phyloP scores from a whole-genome alignment of 345 rosid genomes.

The Citrus trifoliata region DNA sequence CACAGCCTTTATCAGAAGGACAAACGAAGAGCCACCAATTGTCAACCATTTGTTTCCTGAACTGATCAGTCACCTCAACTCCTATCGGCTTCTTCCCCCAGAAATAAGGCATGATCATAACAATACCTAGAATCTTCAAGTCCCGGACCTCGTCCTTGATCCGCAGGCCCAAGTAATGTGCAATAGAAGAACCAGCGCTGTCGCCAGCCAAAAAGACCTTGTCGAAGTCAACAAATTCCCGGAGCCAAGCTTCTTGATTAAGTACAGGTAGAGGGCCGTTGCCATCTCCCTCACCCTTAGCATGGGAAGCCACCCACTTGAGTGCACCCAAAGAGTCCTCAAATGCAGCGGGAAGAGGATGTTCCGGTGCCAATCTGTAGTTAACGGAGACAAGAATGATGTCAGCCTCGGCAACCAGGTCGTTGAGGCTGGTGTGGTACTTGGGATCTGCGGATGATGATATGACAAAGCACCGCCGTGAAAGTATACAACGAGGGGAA shows the following conservation, averaged over 20 bases:
- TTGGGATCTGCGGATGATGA: constrained; percentile 49
- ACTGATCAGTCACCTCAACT: constrained; percentile 36
- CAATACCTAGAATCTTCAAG: constrained; percentile 49
- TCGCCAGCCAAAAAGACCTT: constrained; percentile 58
- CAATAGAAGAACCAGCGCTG: constrained; percentile 71
- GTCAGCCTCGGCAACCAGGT: constrained; percentile 50
- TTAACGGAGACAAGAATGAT: constrained; percentile 55
- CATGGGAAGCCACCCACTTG: constrained; percentile 42
- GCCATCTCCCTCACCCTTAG: neutral
- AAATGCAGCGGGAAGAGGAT: constrained; percentile 65
- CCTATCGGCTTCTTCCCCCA: constrained; percentile 67
- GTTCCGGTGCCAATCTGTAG: constrained; percentile 73
- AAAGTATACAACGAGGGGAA: constrained; percentile 68
- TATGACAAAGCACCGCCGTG: constrained; percentile 85
- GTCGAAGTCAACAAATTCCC: constrained; percentile 39
- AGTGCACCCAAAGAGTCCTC: constrained; percentile 77
- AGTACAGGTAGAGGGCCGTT: neutral
- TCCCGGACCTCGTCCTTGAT: constrained; percentile 14
- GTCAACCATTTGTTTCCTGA: constrained; percentile 63
- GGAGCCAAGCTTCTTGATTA: constrained; percentile 45
- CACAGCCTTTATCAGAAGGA: constrained; percentile 61
- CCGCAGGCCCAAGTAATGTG: constrained; percentile 59
- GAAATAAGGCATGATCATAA: constrained; percentile 73
- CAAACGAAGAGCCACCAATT: constrained; percentile 78
- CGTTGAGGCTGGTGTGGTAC: constrained; percentile 66